These are phyloP conservation scores for Capsicum chinense DNA, from an alignment of 257 asterid species.

Conservation along the genomic window DNA sequence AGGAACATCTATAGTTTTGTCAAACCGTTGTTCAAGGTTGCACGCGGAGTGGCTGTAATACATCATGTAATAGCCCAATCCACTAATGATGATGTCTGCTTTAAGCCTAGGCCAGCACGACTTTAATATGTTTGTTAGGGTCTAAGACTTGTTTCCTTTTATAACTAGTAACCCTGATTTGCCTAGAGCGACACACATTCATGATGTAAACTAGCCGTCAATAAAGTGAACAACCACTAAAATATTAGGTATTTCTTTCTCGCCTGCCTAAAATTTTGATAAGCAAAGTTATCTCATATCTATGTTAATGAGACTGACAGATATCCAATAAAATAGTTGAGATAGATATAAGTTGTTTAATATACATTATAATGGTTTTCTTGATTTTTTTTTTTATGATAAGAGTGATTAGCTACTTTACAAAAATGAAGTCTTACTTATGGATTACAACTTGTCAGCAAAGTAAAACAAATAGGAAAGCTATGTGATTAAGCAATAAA, in stretches of 20 bases:
- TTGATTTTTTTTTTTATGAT: background rate
- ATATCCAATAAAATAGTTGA: background rate
- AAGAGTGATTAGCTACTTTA: background rate
- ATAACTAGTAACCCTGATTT: background rate
- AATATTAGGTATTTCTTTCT: background rate
- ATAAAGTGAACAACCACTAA: no score
- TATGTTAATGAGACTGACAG: background rate
- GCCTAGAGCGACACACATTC: background rate
- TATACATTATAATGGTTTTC: background rate
- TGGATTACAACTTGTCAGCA: constrained; percentile 21
- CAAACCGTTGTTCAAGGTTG: background rate
- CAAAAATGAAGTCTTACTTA: constrained; percentile 8
- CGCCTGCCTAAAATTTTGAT: background rate
- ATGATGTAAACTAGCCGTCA: background rate
- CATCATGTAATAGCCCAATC: background rate
- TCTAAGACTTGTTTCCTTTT: background rate
- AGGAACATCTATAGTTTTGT: background rate
- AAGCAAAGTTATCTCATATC: background rate
- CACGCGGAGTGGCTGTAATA: background rate
- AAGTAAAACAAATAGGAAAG: constrained; percentile 6
- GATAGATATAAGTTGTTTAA: background rate
- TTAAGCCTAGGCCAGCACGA: background rate
- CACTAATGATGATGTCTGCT: background rate
- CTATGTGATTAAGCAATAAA: background rate
- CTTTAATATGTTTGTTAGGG: background rate